A percentile compares a stretch with the other conserved stretches of the same genome.
phyloP scores from a whole-genome alignment of 352 stramenopile genomes.

The Phytophthora fragariae region DNA sequence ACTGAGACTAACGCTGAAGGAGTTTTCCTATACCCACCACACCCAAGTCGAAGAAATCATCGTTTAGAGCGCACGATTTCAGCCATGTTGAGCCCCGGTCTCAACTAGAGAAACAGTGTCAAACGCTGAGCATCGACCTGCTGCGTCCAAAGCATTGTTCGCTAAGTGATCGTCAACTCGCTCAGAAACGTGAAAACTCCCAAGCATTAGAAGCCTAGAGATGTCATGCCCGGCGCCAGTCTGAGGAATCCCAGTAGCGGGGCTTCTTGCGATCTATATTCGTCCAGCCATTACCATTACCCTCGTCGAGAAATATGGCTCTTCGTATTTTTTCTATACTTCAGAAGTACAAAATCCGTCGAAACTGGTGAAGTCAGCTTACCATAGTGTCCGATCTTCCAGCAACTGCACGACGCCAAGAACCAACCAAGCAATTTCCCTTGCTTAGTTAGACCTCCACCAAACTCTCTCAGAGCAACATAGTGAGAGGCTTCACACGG shows the following conservation, averaged over 20 bases:
- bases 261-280: too few species aligned
- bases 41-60: neutral
- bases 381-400: neutral
- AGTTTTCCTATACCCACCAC: neutral
- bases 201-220: neutral
- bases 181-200: neutral
- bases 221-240: neutral
- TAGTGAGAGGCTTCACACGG: neutral
- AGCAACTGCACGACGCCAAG: neutral
- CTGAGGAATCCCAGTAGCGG: neutral
- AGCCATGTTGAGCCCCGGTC: neutral
- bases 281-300: too few species aligned
- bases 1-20: neutral
- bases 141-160: neutral
- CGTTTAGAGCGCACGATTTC: neutral
- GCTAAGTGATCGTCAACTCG: neutral
- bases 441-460: too few species aligned
- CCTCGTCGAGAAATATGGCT: neutral
- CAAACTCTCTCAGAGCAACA: neutral
- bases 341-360: neutral
- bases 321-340: neutral
- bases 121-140: neutral
- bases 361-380: neutral
- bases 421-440: too few species aligned
- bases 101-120: conserved; percentile 2